Evolutionary conservation across 805 yeast species (phyloP).

Genomic region (Suhomyces vadensis): DNA sequence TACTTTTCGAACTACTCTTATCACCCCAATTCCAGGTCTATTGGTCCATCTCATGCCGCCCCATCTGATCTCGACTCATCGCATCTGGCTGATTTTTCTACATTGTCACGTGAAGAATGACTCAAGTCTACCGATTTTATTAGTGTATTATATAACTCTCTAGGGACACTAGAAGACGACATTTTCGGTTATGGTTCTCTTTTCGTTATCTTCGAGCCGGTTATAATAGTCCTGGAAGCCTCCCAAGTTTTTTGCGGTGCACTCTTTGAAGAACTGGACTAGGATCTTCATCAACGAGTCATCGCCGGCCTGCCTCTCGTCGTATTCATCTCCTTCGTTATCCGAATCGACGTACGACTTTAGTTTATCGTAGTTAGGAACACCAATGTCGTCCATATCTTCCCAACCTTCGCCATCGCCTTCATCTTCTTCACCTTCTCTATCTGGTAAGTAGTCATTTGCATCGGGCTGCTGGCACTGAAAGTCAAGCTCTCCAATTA

Average conservation of each 20-base stretch:
- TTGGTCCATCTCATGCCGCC: slow-evolving; percentile 1
- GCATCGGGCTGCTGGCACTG: slow-evolving; percentile 57
- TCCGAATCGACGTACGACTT: slow-evolving; percentile 55
- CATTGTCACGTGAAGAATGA: neutral
- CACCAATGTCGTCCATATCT: slow-evolving; percentile 67
- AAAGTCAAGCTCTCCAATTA: slow-evolving; percentile 66
- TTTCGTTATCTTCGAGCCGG: slow-evolving; percentile 52
- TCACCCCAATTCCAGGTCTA: neutral
- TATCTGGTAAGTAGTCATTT: slow-evolving; percentile 32
- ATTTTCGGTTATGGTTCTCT: slow-evolving; percentile 50
- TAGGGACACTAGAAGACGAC: slow-evolving; percentile 38
- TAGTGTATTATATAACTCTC: neutral
- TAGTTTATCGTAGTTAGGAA: slow-evolving; percentile 61
- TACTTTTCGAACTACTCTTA: slow-evolving; percentile 1
- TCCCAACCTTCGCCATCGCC: slow-evolving; percentile 70
- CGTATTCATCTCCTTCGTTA: slow-evolving; percentile 36
- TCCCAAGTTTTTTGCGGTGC: slow-evolving; percentile 49
- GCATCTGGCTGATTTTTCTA: neutral
- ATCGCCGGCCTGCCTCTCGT: slow-evolving; percentile 30
- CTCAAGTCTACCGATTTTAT: neutral
- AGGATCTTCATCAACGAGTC: slow-evolving; percentile 43
- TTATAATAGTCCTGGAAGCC: slow-evolving; percentile 55
- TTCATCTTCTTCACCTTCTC: slow-evolving; percentile 20
- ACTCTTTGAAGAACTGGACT: slow-evolving; percentile 55
- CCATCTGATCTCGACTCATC: neutral